Conservation (phyloP, 1,139 yeast genomes). For the Zygosaccharomyces pseudobailii region DNA sequence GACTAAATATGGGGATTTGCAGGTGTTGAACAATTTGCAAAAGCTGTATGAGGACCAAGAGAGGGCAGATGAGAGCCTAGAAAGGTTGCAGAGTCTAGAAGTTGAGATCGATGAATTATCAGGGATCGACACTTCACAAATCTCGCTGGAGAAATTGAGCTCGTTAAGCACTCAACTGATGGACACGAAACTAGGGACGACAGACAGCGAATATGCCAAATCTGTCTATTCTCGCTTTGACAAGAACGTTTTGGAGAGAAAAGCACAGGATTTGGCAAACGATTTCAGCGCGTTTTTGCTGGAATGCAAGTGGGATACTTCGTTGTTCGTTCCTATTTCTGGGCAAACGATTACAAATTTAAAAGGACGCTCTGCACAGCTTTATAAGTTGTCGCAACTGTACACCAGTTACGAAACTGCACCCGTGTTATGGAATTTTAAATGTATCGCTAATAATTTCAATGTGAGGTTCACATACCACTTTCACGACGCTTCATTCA, state of each 20-base stretch:
- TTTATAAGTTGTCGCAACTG: conserved; percentile 42
- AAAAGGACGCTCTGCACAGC: conserved; percentile 20
- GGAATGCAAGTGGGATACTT: conserved; percentile 30
- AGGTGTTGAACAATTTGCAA: conserved; percentile 25
- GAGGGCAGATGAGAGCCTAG: conserved; percentile 16
- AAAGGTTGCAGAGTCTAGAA: conserved; percentile 20
- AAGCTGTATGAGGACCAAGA: conserved; percentile 12
- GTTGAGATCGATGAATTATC: conserved; percentile 22
- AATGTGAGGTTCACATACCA: conserved; percentile 66
- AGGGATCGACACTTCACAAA: conserved; percentile 14
- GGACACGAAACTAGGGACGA: background rate
- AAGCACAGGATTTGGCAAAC: conserved; percentile 5
- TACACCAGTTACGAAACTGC: conserved; percentile 31
- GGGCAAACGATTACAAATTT: conserved; percentile 15
- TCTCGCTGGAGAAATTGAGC: conserved; percentile 2
- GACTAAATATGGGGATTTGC: conserved; percentile 31
- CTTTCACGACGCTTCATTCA: conserved; percentile 45
- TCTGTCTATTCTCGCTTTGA: conserved; percentile 6
- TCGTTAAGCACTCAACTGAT: background rate
- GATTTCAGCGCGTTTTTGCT: conserved; percentile 15
- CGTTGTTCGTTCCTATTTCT: conserved; percentile 16
- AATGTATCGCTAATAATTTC: conserved; percentile 52
- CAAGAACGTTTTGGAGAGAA: conserved; percentile 3
- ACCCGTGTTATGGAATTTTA: conserved; percentile 56
- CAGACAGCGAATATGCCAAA: background rate